phyloP scores from a whole-genome alignment of 495 filamentous ascomycete genomes.

The Hypoxylon lienhwacheense region DNA sequence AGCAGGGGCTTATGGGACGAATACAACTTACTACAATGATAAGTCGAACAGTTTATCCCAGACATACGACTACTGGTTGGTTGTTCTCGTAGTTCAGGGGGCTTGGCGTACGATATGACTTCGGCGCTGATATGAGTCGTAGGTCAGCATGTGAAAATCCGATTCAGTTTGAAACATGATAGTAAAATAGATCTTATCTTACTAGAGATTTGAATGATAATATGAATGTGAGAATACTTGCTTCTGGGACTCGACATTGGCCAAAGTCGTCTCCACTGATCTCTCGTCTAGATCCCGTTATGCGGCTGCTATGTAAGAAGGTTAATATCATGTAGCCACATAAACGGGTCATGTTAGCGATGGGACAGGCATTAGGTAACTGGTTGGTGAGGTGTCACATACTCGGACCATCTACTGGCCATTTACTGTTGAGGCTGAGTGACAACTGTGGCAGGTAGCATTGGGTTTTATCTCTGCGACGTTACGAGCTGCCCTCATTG shows the following conservation, averaged over 20 bases:
- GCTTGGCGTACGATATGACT: no score
- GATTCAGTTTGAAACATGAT: slow-evolving; percentile 3
- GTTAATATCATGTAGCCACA: slow-evolving; percentile 16
- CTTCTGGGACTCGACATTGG: background rate
- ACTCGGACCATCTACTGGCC: slow-evolving; percentile 1
- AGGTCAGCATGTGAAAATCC: no score
- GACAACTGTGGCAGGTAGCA: slow-evolving; percentile 34
- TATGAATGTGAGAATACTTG: background rate
- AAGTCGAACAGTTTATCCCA: background rate
- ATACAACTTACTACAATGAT: slow-evolving; percentile 26
- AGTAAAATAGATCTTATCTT: slow-evolving; percentile 1
- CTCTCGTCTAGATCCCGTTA: background rate
- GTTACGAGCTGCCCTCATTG: slow-evolving; percentile 28
- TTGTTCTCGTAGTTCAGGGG: no score
- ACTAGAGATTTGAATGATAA: background rate
- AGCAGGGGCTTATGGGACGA: slow-evolving; percentile 2
- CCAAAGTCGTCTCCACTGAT: background rate
- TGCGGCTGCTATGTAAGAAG: slow-evolving; percentile 5
- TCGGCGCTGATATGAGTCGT: no score
- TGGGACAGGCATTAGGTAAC: slow-evolving; percentile 23
- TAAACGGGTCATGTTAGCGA: slow-evolving; percentile 9
- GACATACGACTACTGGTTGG: slow-evolving; percentile 1
- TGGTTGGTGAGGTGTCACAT: slow-evolving; percentile 3
- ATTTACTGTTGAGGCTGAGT: slow-evolving; percentile 28
- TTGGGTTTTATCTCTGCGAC: slow-evolving; percentile 19